Percentiles rank a stretch among this genome's conserved stretches.
Conservation (phyloP, 352 stramenopile genomes). For the Phytophthora foliorum region DNA sequence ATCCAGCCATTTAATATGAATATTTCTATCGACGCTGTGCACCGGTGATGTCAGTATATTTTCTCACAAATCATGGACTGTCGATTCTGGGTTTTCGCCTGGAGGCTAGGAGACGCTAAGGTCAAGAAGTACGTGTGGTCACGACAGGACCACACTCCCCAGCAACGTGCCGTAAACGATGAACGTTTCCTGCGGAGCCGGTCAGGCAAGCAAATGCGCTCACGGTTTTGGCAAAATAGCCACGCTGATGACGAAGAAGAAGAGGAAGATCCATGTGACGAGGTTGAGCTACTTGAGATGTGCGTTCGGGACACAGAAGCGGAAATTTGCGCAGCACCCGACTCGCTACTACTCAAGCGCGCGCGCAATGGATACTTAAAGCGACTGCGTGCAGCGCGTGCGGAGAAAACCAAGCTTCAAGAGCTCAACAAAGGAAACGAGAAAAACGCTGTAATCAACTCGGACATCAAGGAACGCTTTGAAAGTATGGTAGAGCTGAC, state of each 20-base stretch:
- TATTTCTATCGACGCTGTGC: too few relatives aligned
- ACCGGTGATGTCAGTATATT: too few relatives aligned
- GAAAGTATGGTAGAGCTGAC: too few relatives aligned
- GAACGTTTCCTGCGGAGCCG: not conserved
- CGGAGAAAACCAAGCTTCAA: too few relatives aligned
- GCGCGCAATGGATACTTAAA: not conserved
- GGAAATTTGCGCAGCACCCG: not conserved
- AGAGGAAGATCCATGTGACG: not conserved
- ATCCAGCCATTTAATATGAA: too few relatives aligned
- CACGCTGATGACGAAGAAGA: not conserved
- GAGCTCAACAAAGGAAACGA: too few relatives aligned
- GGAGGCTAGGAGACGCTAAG: not conserved
- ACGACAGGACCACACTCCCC: not conserved
- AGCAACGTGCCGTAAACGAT: not conserved
- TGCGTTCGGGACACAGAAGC: not conserved
- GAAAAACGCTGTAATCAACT: too few relatives aligned
- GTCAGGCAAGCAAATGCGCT: not conserved
- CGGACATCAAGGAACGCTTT: too few relatives aligned
- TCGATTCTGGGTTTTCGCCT: not conserved
- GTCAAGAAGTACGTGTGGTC: not conserved
- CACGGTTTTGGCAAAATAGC: not conserved
- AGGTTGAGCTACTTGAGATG: not conserved
- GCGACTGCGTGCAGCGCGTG: not conserved
- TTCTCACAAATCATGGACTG: too few relatives aligned
- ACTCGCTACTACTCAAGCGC: not conserved